A percentile compares a stretch with the other conserved stretches of the same genome.
Evolutionary conservation across 2,329 filamentous ascomycete genomes (phyloP).

Genomic region (Lecanicillium sp.): DNA sequence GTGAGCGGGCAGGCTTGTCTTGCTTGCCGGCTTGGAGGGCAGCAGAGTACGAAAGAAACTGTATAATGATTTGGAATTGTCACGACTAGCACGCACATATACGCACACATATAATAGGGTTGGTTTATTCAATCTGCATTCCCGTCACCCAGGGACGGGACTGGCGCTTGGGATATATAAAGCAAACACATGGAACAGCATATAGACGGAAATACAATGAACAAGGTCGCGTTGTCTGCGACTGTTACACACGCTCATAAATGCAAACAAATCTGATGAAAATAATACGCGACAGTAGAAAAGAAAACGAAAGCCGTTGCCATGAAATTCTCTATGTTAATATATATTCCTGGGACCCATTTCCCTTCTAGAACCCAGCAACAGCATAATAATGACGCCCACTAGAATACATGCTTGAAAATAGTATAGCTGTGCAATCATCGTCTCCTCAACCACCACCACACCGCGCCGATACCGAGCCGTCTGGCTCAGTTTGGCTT

Average conservation of each 20-base stretch:
- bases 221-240: neutral
- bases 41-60: neutral
- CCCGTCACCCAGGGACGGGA: neutral
- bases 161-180: neutral
- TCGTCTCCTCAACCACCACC: neutral
- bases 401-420: neutral
- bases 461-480: neutral
- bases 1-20: neutral
- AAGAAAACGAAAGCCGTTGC: slow-evolving; percentile 1
- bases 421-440: neutral
- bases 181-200: neutral
- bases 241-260: too few species aligned
- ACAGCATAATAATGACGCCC: neutral
- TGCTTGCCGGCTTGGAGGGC: neutral
- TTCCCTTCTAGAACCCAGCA: too few species aligned
- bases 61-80: neutral
- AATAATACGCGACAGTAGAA: neutral
- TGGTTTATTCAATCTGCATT: neutral
- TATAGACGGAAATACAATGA: slow-evolving; percentile 1
- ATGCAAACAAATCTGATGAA: neutral
- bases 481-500: neutral
- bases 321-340: neutral
- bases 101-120: slow-evolving; percentile 2
- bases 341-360: neutral
- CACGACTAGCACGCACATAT: neutral